These are phyloP conservation scores for Yarrowia divulgata DNA, from an alignment of 805 yeast species.

Conservation along the genomic window DNA sequence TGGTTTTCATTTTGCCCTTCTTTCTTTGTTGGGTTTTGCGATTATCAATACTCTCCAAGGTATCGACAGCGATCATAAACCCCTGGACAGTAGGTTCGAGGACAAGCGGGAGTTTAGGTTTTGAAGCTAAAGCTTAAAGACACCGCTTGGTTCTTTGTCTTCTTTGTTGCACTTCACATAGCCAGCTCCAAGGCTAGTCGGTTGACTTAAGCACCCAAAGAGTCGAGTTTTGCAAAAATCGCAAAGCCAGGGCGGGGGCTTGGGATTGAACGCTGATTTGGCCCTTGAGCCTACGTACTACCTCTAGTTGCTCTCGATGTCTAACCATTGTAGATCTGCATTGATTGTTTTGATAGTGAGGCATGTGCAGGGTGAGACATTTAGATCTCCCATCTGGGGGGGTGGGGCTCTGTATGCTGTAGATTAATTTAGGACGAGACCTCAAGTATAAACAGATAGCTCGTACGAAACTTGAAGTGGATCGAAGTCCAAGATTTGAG, in stretches of 20 bases:
- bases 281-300: too few species aligned
- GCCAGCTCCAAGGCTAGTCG: not conserved
- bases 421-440: too few species aligned
- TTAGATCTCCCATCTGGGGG: constrained; percentile 10
- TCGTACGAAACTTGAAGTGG: too few species aligned
- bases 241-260: not conserved
- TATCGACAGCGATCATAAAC: constrained; percentile 6
- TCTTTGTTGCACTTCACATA: not conserved
- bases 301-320: not conserved
- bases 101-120: constrained; percentile 2
- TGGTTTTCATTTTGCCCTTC: not conserved
- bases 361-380: constrained; percentile 1
- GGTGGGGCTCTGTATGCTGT: too few species aligned
- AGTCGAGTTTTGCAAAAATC: not conserved
- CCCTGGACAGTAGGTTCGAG: constrained; percentile 19
- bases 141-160: constrained; percentile 5
- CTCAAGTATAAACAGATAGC: too few species aligned
- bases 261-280: too few species aligned
- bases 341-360: constrained; percentile 1
- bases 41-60: too few species aligned
- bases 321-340: not conserved
- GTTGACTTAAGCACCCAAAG: not conserved
- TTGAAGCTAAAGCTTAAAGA: not conserved
- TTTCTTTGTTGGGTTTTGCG: not conserved
- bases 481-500: too few species aligned